Evolutionary conservation across 306 rosid species (phyloP).

Genomic region (Phaseolus lunatus): DNA sequence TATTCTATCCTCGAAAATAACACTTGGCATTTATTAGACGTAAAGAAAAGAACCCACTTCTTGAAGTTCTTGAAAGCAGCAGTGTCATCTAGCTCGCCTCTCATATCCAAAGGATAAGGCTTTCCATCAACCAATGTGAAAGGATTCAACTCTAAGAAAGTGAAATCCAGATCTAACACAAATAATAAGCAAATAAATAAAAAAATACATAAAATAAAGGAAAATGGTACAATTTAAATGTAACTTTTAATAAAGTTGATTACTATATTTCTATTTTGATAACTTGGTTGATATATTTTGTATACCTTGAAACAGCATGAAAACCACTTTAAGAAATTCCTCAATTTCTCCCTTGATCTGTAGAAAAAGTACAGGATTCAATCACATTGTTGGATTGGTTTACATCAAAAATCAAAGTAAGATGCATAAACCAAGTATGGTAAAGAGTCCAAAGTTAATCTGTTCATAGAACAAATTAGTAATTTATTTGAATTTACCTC

Average conservation of each 20-base stretch:
- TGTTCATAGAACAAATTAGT: slow-evolving; percentile 22
- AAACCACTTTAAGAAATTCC: slow-evolving; percentile 74
- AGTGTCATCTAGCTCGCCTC: slow-evolving; percentile 98
- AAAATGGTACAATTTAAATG: slow-evolving; percentile 16
- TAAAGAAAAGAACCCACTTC: slow-evolving; percentile 61
- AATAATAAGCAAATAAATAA: slow-evolving; percentile 36
- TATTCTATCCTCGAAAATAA: slow-evolving; percentile 15
- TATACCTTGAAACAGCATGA: slow-evolving; percentile 86
- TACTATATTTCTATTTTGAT: background rate
- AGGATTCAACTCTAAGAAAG: slow-evolving; percentile 98
- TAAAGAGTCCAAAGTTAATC: slow-evolving; percentile 6
- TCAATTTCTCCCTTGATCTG: slow-evolving; percentile 87
- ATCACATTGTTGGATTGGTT: slow-evolving; percentile 14
- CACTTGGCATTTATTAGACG: slow-evolving; percentile 21
- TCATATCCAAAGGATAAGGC: slow-evolving; percentile 99
- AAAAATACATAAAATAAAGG: background rate
- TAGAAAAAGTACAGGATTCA: slow-evolving; percentile 26
- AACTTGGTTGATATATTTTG: slow-evolving; percentile 22
- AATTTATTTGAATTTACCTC: slow-evolving; percentile 64
- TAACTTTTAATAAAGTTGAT: slow-evolving; percentile 1
- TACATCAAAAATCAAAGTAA: slow-evolving; percentile 23
- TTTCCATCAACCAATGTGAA: slow-evolving; percentile 85
- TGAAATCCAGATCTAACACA: slow-evolving; percentile 89
- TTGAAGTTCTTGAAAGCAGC: slow-evolving; percentile 98
- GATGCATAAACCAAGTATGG: slow-evolving; percentile 8